These are phyloP conservation scores for Cystofilobasidium bisporidii DNA, from an alignment of 768 basidiomycete species.

Conservation along the genomic window DNA sequence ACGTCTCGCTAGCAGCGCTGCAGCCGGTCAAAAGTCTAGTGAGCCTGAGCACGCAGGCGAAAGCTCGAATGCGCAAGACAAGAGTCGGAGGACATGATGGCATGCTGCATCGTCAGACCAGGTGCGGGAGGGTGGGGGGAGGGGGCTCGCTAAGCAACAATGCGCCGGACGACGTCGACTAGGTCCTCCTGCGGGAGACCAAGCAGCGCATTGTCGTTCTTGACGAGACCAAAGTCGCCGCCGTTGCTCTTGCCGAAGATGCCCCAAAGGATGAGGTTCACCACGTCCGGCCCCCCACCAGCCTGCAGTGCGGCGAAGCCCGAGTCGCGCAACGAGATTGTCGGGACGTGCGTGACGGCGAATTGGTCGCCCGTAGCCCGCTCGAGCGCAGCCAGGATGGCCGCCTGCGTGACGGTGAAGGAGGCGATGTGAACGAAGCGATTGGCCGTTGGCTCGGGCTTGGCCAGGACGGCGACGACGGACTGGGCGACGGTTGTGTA, in stretches of 20 bases:
- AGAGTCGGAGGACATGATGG: no score
- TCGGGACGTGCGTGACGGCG: background rate
- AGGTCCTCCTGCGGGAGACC: background rate
- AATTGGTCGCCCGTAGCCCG: background rate
- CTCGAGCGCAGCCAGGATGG: background rate
- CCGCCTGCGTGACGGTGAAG: background rate
- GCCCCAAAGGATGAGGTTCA: background rate
- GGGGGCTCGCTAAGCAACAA: no score
- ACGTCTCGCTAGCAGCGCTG: no score
- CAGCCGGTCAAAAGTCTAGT: no score
- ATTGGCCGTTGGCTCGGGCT: background rate
- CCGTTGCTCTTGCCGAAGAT: background rate
- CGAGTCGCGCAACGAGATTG: background rate
- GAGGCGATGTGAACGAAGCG: background rate
- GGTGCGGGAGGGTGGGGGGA: no score
- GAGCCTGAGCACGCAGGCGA: no score
- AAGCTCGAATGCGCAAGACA: no score
- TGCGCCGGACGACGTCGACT: background rate
- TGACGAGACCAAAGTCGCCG: background rate
- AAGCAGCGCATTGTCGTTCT: background rate
- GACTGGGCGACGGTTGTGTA: background rate
- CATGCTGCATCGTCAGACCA: no score
- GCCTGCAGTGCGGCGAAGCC: background rate
- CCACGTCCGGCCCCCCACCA: background rate
- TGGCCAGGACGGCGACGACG: background rate